phyloP scores from a whole-genome alignment of 1,139 yeast species.

The Magnusiomyces sp. region DNA sequence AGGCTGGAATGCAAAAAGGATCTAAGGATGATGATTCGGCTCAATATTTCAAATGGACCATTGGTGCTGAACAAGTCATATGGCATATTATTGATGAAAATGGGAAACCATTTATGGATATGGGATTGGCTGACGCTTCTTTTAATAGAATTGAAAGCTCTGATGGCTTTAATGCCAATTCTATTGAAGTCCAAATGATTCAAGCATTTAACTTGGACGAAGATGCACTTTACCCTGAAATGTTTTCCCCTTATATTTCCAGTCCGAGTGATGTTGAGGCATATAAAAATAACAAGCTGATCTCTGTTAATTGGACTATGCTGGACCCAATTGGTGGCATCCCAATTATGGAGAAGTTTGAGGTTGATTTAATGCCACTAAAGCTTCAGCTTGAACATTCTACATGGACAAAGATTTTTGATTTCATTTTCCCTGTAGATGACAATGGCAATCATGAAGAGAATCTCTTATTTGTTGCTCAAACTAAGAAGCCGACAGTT shows the following conservation, averaged over 20 bases:
- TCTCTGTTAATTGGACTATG: conserved; percentile 61
- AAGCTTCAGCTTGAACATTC: conserved; percentile 64
- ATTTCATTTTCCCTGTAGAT: conserved; percentile 55
- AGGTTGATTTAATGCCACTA: conserved; percentile 52
- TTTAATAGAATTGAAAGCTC: conserved; percentile 54
- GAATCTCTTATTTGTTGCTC: conserved; percentile 19
- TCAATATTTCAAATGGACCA: conserved; percentile 45
- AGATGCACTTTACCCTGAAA: conserved; percentile 60
- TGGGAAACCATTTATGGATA: conserved; percentile 60
- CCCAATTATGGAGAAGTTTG: conserved; percentile 48
- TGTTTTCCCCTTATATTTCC: conserved; percentile 47
- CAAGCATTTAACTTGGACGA: conserved; percentile 63
- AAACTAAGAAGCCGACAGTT: conserved; percentile 9
- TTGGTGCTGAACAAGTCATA: conserved; percentile 63
- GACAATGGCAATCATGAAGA: conserved; percentile 22
- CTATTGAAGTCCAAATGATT: conserved; percentile 50
- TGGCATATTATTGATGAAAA: conserved; percentile 60
- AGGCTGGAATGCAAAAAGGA: conserved; percentile 39
- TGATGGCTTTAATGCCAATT: conserved; percentile 57
- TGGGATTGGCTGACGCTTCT: conserved; percentile 55
- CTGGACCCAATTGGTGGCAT: conserved; percentile 84
- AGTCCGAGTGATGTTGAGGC: conserved; percentile 18
- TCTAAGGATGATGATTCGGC: conserved; percentile 34
- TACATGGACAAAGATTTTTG: conserved; percentile 53
- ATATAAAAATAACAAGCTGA: conserved; percentile 32